Percentiles rank a stretch among this genome's conserved stretches.
phyloP scores from a whole-genome alignment of 176 grass and related monocot genomes.

The Aechmea fasciata region DNA sequence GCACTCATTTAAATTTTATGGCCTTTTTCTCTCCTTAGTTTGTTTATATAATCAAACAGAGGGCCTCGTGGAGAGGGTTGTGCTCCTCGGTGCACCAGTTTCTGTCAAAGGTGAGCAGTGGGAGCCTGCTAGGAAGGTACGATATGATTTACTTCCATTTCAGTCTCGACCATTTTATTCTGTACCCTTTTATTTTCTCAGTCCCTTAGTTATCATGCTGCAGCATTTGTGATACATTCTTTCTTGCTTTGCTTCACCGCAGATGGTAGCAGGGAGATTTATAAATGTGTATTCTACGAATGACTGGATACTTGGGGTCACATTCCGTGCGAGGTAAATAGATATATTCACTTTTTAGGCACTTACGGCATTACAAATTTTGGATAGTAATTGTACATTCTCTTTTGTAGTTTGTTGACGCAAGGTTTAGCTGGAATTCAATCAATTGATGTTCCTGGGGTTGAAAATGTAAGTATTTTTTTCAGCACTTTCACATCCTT shows the following conservation, averaged over 20 bases:
- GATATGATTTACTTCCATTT: background rate
- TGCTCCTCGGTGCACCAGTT: slow-evolving; percentile 80
- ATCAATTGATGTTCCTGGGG: slow-evolving; percentile 49
- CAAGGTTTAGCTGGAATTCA: slow-evolving; percentile 96
- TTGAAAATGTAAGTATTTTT: slow-evolving; percentile 57
- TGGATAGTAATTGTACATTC: background rate
- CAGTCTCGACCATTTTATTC: background rate
- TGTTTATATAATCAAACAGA: slow-evolving; percentile 31
- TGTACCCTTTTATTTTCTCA: background rate
- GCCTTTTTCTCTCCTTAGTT: slow-evolving; percentile 4
- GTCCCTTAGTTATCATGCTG: background rate
- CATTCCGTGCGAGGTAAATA: slow-evolving; percentile 73
- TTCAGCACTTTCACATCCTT: too few relatives aligned
- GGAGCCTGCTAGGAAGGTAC: slow-evolving; percentile 83
- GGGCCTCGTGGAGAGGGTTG: slow-evolving; percentile 76
- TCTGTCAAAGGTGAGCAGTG: slow-evolving; percentile 60
- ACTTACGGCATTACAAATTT: background rate
- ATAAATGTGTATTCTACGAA: slow-evolving; percentile 82
- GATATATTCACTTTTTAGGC: background rate
- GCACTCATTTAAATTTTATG: background rate
- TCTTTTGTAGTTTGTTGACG: slow-evolving; percentile 53
- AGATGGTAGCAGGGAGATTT: slow-evolving; percentile 80
- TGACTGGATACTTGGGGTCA: slow-evolving; percentile 84
- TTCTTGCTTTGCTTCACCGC: slow-evolving; percentile 13
- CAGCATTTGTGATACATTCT: background rate